Percentiles rank a stretch among this genome's conserved stretches.
Evolutionary conservation across 2,329 filamentous ascomycete species (phyloP).

Genomic region (Epichloe sibirici): DNA sequence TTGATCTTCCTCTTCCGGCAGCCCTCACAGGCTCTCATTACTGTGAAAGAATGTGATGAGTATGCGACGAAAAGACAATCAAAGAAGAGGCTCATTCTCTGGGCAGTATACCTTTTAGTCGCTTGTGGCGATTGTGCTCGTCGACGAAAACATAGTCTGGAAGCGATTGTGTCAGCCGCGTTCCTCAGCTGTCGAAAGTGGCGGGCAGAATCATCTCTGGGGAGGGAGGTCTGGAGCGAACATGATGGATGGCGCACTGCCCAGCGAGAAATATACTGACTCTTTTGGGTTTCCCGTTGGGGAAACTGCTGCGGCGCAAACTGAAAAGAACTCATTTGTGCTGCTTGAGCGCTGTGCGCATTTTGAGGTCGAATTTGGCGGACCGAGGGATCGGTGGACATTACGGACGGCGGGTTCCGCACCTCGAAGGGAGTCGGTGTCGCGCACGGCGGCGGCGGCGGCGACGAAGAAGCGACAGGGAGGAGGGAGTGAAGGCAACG

Average conservation of each 20-base stretch:
- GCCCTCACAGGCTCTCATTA: conserved; percentile 95
- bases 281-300: conserved; percentile 67
- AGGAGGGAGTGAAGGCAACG: background rate
- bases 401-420: conserved; percentile 20
- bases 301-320: conserved; percentile 52
- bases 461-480: background rate
- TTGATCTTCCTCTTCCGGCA: conserved; percentile 94
- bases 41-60: conserved; percentile 29
- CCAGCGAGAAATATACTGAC: conserved; percentile 36
- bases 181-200: background rate
- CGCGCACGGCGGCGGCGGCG: conserved; percentile 1
- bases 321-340: conserved; percentile 55
- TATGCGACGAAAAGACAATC: background rate
- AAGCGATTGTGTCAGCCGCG: conserved; percentile 1
- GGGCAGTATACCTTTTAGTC: conserved; percentile 65
- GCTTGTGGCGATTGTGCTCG: conserved; percentile 95
- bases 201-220: background rate
- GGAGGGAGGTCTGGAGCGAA: conserved; percentile 5
- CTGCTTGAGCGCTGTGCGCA: conserved; percentile 32
- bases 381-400: conserved; percentile 49
- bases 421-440: background rate
- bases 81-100: background rate
- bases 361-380: conserved; percentile 55
- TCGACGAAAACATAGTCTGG: conserved; percentile 95
- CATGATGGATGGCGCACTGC: conserved; percentile 11